Conservation (phyloP, 345 rosid genomes). For the Gossypium arboreum region DNA sequence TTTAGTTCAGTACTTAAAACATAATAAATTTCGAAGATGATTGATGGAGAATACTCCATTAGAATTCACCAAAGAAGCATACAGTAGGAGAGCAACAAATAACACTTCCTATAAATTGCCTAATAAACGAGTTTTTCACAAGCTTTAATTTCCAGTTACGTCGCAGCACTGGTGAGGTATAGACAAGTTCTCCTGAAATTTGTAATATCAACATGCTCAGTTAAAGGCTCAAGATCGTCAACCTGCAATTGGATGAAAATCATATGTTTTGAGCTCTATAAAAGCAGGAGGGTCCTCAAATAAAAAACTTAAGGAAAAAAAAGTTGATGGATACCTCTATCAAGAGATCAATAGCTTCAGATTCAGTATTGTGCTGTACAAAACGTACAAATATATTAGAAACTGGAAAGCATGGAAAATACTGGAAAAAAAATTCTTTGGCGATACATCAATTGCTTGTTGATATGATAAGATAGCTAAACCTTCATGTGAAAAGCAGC, state of each 20-base stretch:
- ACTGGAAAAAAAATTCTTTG: not conserved
- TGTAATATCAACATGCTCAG: constrained; percentile 69
- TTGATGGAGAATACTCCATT: not conserved
- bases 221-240: constrained; percentile 56
- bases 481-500: constrained; percentile 98
- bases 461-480: not conserved
- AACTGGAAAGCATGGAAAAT: not conserved
- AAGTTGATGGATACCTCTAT: constrained; percentile 57
- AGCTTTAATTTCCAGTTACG: constrained; percentile 33
- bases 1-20: not conserved
- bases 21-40: not conserved
- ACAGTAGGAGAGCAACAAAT: not conserved
- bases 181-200: constrained; percentile 92
- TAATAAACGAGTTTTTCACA: not conserved
- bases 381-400: constrained; percentile 13
- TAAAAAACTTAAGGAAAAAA: not conserved
- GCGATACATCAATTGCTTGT: not conserved
- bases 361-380: constrained; percentile 92
- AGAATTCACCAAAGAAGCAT: not conserved
- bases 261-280: not conserved
- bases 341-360: constrained; percentile 94
- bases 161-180: constrained; percentile 86
- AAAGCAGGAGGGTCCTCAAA: not conserved
- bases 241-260: not conserved
- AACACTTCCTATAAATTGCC: not conserved